A percentile compares a stretch with the other conserved stretches of the same genome.
Evolutionary conservation across 1,284 basidiomycete species (phyloP).

Genomic region (Rhodotorula glutinis): DNA sequence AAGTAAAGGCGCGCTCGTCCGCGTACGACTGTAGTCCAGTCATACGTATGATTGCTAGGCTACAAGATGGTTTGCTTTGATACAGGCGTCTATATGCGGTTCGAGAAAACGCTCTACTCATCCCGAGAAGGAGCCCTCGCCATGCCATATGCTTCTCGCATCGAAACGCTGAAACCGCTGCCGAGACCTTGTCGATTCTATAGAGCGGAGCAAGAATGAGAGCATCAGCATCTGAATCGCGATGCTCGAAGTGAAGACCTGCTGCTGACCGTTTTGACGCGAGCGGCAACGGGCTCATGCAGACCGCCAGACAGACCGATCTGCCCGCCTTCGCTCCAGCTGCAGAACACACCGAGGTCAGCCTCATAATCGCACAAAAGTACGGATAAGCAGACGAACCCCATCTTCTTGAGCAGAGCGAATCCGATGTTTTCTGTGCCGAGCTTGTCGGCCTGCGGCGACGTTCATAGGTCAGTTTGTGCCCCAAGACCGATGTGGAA

Average conservation of each 20-base stretch:
- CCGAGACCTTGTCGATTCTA: slow-evolving; percentile 23
- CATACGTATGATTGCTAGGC: too few relatives aligned
- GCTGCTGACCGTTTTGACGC: slow-evolving; percentile 35
- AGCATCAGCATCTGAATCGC: background rate
- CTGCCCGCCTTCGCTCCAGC: slow-evolving; percentile 37
- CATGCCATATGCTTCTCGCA: slow-evolving; percentile 18
- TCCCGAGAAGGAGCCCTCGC: slow-evolving; percentile 13
- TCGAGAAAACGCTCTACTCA: too few relatives aligned
- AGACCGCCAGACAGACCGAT: slow-evolving; percentile 35
- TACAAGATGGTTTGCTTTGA: too few relatives aligned
- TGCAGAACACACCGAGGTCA: background rate
- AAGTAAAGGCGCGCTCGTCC: too few relatives aligned
- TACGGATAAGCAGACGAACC: slow-evolving; percentile 44
- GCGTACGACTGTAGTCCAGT: too few relatives aligned
- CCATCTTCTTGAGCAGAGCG: slow-evolving; percentile 70
- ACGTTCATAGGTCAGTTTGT: slow-evolving; percentile 47
- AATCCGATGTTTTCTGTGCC: slow-evolving; percentile 68
- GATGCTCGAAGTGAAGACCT: too few relatives aligned
- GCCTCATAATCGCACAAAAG: too few relatives aligned
- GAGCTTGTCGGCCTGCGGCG: slow-evolving; percentile 69
- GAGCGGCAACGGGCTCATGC: slow-evolving; percentile 32
- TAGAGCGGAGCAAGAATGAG: slow-evolving; percentile 10
- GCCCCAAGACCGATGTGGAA: background rate
- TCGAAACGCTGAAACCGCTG: slow-evolving; percentile 20
- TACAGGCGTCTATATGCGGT: too few relatives aligned